Conservation (phyloP, 257 asterid genomes). For the Solanum etuberosum region DNA sequence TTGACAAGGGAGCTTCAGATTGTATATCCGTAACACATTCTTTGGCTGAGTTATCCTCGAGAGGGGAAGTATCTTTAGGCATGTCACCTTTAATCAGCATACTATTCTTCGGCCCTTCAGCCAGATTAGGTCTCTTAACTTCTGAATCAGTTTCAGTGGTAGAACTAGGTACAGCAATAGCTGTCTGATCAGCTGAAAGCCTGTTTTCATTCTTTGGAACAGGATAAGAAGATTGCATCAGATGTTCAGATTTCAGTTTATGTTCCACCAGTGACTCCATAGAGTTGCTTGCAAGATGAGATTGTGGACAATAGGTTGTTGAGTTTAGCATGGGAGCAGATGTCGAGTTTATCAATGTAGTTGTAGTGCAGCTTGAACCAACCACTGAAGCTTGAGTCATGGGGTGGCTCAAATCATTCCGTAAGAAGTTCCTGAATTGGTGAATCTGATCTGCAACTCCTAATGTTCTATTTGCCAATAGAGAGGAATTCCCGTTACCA, state of each 20-base stretch:
- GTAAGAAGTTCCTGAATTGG: conserved; percentile 52
- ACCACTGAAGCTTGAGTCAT: conserved; percentile 65
- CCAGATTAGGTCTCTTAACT: conserved; percentile 11
- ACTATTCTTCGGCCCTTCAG: conserved; percentile 22
- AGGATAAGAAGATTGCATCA: conserved; percentile 27
- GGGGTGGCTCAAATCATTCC: conserved; percentile 53
- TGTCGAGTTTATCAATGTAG: conserved; percentile 55
- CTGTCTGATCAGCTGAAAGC: conserved; percentile 22
- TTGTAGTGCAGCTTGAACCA: conserved; percentile 70
- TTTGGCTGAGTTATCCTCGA: conserved; percentile 21
- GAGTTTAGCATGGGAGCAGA: conserved; percentile 76
- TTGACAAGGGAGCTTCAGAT: conserved; percentile 31
- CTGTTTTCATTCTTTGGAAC: conserved; percentile 22
- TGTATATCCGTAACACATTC: conserved; percentile 25
- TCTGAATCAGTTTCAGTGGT: conserved; percentile 20
- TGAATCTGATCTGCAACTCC: conserved; percentile 46
- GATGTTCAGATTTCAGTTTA: conserved; percentile 23
- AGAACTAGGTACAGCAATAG: conserved; percentile 22
- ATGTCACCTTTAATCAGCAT: conserved; percentile 21
- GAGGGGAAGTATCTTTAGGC: conserved; percentile 14
- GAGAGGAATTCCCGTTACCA: conserved; percentile 30
- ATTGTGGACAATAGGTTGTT: conserved; percentile 52
- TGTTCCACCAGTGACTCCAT: conserved; percentile 21
- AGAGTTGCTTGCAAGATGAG: conserved; percentile 25
- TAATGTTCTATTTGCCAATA: conserved; percentile 23